Conservation (phyloP, 352 stramenopile species). For the Globisporangium apiculatum region DNA sequence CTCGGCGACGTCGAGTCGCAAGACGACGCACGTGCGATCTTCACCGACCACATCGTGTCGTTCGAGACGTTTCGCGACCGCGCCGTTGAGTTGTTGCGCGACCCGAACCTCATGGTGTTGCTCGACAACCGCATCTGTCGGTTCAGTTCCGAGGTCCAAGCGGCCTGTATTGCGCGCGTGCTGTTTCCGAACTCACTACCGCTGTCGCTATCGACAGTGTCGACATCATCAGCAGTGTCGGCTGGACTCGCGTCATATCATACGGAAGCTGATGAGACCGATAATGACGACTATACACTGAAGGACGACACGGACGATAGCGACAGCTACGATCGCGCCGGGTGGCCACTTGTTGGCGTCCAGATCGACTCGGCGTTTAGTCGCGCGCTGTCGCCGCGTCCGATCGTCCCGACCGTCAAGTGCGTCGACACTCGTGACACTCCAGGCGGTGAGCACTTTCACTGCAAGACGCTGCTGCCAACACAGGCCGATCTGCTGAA, state of each 20-base stretch:
- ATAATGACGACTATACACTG: neutral
- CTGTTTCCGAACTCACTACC: conserved; percentile 60
- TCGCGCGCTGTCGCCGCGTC: no score
- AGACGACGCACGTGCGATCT: conserved; percentile 46
- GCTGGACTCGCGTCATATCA: neutral
- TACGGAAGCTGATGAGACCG: neutral
- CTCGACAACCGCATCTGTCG: conserved; percentile 51
- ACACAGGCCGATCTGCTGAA: conserved; percentile 45
- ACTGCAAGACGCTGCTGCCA: conserved; percentile 54
- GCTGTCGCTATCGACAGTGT: conserved; percentile 17
- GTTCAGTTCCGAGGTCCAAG: conserved; percentile 53
- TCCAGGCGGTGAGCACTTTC: conserved; percentile 1
- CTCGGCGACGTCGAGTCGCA: conserved; percentile 29
- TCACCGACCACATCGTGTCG: conserved; percentile 58
- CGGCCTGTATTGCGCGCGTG: conserved; percentile 53
- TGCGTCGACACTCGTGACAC: no score
- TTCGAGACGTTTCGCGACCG: conserved; percentile 55
- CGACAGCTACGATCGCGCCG: neutral
- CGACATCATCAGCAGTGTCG: neutral
- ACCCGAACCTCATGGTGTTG: conserved; percentile 54
- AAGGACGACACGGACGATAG: neutral
- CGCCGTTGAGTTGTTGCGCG: conserved; percentile 29
- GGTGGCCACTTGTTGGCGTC: no score
- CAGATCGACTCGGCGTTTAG: conserved; percentile 5
- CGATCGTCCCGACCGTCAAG: no score